Evolutionary conservation across 202 grass and related monocot species (phyloP).

Genomic region (Saccharum hybrid): DNA sequence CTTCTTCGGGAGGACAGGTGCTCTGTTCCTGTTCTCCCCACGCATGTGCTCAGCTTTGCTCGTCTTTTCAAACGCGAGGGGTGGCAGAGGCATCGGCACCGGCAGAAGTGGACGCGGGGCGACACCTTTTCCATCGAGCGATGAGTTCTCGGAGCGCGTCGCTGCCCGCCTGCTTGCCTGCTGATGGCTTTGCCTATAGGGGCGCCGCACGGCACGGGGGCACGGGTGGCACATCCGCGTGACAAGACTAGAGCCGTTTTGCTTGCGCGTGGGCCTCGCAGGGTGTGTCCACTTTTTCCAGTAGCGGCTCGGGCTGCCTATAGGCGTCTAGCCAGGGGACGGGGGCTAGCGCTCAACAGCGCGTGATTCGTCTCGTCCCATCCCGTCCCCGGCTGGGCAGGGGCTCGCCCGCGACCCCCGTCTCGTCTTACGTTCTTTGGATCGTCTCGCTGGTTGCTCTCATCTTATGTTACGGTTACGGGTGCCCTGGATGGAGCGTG

Average conservation of each 20-base stretch:
- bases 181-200: slow-evolving; percentile 21
- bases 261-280: slow-evolving; percentile 3
- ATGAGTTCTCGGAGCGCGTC: slow-evolving; percentile 7
- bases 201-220: neutral
- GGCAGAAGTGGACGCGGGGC: neutral
- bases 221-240: slow-evolving; percentile 40
- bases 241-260: slow-evolving; percentile 49
- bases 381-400: neutral
- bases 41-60: slow-evolving; percentile 12
- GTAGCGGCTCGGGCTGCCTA: neutral
- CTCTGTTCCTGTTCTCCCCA: neutral
- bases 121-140: slow-evolving; percentile 8
- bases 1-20: slow-evolving; percentile 13
- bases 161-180: neutral
- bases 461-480: too few species aligned
- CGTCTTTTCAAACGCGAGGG: slow-evolving; percentile 39
- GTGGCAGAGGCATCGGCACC: neutral
- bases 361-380: slow-evolving; percentile 20
- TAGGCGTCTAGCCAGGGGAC: neutral
- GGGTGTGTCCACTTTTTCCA: slow-evolving; percentile 3
- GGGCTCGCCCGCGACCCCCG: neutral
- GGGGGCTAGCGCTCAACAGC: neutral
- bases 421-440: neutral
- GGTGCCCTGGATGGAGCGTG: neutral
- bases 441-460: neutral